Conservation (phyloP, 306 rosid species). For the Lablab purpureus region DNA sequence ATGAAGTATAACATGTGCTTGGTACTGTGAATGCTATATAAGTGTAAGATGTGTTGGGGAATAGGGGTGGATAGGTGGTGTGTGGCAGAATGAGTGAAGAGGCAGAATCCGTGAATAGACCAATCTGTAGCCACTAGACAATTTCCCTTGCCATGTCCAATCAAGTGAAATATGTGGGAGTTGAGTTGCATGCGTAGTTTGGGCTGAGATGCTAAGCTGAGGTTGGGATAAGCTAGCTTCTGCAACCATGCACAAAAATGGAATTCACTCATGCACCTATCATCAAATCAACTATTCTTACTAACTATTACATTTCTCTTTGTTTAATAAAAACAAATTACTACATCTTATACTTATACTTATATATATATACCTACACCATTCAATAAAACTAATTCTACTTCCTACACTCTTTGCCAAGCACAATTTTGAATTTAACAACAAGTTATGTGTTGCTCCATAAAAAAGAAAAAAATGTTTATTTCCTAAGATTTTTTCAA, state of each 20-base stretch:
- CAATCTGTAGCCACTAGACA: conserved; percentile 42
- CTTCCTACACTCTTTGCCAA: too few relatives aligned
- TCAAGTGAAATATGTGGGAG: conserved; percentile 38
- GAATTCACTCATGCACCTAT: not conserved
- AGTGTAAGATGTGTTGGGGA: not conserved
- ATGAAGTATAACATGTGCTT: not conserved
- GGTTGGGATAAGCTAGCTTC: not conserved
- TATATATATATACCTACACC: too few relatives aligned
- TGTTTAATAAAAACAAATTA: too few relatives aligned
- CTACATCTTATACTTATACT: too few relatives aligned
- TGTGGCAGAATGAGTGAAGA: conserved; percentile 28
- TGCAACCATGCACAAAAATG: not conserved
- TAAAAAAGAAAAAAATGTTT: not conserved
- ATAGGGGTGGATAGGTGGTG: conserved; percentile 21
- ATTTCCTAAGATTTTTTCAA: too few relatives aligned
- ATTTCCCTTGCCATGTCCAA: conserved; percentile 39
- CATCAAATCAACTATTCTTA: conserved; percentile 1
- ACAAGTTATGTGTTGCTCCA: not conserved
- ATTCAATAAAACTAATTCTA: too few relatives aligned
- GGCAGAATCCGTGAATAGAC: conserved; percentile 34
- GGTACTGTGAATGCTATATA: not conserved
- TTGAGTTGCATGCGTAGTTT: not conserved
- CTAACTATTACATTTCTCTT: not conserved
- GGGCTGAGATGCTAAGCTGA: not conserved
- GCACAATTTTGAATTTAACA: too few relatives aligned